Percentiles rank a stretch among this genome's conserved stretches.
Conservation (phyloP, 2,329 filamentous ascomycete genomes). For the Gliomastix tumulicola region DNA sequence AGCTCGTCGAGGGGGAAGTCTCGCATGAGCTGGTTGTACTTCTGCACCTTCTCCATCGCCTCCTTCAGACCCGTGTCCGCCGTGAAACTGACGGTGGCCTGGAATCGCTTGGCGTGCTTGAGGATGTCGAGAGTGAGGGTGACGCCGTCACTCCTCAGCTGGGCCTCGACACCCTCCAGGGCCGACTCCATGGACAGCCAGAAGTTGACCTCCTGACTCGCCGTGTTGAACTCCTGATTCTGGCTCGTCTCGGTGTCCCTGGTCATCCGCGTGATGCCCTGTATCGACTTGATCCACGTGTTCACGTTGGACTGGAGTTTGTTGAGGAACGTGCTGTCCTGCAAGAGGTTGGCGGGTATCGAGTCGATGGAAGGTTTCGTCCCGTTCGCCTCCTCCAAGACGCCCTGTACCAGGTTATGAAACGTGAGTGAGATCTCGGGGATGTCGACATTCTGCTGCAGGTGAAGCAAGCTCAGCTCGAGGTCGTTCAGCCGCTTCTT, state of each 20-base stretch:
- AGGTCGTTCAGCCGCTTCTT: conserved; percentile 96
- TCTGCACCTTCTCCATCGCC: conserved; percentile 91
- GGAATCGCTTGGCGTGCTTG: conserved; percentile 95
- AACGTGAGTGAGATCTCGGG: conserved; percentile 83
- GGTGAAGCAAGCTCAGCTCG: conserved; percentile 79
- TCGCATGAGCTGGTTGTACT: conserved; percentile 98
- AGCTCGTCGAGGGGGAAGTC: conserved; percentile 96
- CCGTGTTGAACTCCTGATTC: conserved; percentile 53
- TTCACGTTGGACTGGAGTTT: conserved; percentile 91
- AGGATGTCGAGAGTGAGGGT: conserved; percentile 88
- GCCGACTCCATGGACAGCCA: conserved; percentile 97
- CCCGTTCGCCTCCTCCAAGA: conserved; percentile 62
- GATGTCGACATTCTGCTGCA: conserved; percentile 98
- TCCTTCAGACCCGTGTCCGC: conserved; percentile 95
- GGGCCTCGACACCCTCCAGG: conserved; percentile 82
- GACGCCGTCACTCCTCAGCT: conserved; percentile 84
- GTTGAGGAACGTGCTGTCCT: conserved; percentile 89
- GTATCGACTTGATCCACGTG: conserved; percentile 97
- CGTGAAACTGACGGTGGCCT: conserved; percentile 93
- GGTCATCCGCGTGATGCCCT: conserved; percentile 90
- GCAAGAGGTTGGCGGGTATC: conserved; percentile 68
- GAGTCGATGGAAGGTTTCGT: conserved; percentile 69
- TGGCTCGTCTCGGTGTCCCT: conserved; percentile 55
- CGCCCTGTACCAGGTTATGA: conserved; percentile 80
- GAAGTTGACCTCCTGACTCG: conserved; percentile 97